Conservation (phyloP, 1,284 basidiomycete genomes). For the Bothia castanella region DNA sequence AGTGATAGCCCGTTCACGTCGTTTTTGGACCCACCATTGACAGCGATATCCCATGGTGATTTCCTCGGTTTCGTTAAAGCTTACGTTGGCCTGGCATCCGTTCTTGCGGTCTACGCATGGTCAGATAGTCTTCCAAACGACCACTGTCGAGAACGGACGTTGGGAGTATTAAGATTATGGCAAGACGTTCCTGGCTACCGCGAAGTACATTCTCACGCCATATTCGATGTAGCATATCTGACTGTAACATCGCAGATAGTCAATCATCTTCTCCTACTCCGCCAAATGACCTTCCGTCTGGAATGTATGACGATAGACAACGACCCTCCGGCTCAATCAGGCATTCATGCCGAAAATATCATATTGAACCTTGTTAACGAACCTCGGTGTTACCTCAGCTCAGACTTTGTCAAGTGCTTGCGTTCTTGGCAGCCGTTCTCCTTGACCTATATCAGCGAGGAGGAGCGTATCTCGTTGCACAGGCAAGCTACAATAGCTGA, state of each 20-base stretch:
- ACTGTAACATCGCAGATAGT: conserved; percentile 18
- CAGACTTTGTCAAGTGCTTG: conserved; percentile 54
- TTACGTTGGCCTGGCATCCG: conserved; percentile 60
- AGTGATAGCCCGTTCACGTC: conserved; percentile 14
- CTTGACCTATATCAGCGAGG: conserved; percentile 56
- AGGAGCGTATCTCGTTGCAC: conserved; percentile 53
- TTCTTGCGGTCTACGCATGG: conserved; percentile 76
- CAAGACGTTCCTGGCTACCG: conserved; percentile 44
- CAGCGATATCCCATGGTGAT: conserved; percentile 46
- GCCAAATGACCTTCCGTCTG: conserved; percentile 26
- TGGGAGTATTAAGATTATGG: conserved; percentile 66
- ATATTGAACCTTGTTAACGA: conserved; percentile 56
- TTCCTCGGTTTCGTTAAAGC: conserved; percentile 63
- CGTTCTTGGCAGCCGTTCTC: conserved; percentile 43
- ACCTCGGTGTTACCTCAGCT: conserved; percentile 56
- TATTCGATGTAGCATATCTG: conserved; percentile 18
- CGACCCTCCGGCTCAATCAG: conserved; percentile 57
- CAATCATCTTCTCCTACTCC: conserved; percentile 27
- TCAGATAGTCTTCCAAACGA: conserved; percentile 70
- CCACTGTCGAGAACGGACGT: conserved; percentile 55
- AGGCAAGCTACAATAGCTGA: conserved; percentile 60
- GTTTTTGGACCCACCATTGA: conserved; percentile 18
- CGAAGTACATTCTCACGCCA: conserved; percentile 49
- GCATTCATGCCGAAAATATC: conserved; percentile 64
- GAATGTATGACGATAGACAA: conserved; percentile 42